Conservation (phyloP, 768 basidiomycete genomes). For the Hemileccinum impolitum region DNA sequence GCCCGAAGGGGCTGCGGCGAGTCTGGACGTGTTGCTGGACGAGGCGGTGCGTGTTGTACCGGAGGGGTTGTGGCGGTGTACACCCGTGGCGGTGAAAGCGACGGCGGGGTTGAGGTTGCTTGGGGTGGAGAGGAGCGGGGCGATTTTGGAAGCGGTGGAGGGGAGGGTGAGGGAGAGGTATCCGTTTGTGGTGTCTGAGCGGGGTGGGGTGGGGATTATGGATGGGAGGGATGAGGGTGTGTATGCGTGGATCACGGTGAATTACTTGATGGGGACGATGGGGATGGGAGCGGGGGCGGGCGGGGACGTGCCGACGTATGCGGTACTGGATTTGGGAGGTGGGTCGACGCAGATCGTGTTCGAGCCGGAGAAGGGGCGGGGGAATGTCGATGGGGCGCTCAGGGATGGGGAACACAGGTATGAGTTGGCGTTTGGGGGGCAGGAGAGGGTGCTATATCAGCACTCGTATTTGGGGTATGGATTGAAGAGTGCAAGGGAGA, state of each 20-base stretch:
- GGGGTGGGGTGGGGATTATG: slow-evolving; percentile 82
- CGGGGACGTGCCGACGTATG: slow-evolving; percentile 56
- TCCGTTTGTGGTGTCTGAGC: slow-evolving; percentile 62
- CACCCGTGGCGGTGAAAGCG: slow-evolving; percentile 89
- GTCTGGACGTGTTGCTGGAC: slow-evolving; percentile 75
- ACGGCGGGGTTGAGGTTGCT: slow-evolving; percentile 84
- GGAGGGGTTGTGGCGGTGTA: slow-evolving; percentile 53
- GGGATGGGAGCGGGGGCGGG: slow-evolving; percentile 39
- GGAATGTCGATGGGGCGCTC: slow-evolving; percentile 36
- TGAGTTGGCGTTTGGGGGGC: slow-evolving; percentile 71
- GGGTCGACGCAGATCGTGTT: slow-evolving; percentile 98
- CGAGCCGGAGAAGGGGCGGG: slow-evolving; percentile 62
- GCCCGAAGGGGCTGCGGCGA: slow-evolving; percentile 71
- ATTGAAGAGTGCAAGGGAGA: slow-evolving; percentile 79
- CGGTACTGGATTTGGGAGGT: slow-evolving; percentile 94
- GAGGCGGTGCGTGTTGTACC: slow-evolving; percentile 82
- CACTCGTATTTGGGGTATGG: slow-evolving; percentile 98
- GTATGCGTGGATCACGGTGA: slow-evolving; percentile 98
- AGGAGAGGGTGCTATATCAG: slow-evolving; percentile 79
- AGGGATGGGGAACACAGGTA: slow-evolving; percentile 92
- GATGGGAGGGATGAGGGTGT: slow-evolving; percentile 96
- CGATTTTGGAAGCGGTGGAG: slow-evolving; percentile 75
- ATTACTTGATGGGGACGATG: slow-evolving; percentile 82
- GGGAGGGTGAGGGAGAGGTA: slow-evolving; percentile 53
- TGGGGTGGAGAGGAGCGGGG: slow-evolving; percentile 55